Conservation (phyloP, 331 rosid species). For the Malus hybrid region DNA sequence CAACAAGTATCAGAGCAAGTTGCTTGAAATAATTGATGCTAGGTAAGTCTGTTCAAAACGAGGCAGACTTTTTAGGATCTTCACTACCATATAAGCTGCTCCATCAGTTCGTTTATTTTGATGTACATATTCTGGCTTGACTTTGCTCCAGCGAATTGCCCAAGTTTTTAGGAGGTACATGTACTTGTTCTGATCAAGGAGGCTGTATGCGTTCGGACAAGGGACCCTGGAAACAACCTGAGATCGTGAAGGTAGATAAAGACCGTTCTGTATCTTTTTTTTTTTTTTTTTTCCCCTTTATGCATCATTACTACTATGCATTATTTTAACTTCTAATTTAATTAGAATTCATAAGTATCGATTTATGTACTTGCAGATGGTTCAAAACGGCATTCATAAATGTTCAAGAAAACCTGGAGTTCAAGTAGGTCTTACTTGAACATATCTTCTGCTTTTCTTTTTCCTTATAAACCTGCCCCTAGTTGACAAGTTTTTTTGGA, state of each 20-base stretch:
- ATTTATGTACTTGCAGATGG: conserved; percentile 55
- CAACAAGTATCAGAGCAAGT: conserved; percentile 69
- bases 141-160: conserved; percentile 66
- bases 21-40: conserved; percentile 85
- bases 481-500: not conserved
- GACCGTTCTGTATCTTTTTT: not conserved
- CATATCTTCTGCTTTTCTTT: not conserved
- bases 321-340: not conserved
- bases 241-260: conserved; percentile 40
- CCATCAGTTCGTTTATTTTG: not conserved
- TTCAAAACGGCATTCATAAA: conserved; percentile 64
- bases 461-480: not conserved
- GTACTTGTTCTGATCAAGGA: conserved; percentile 75
- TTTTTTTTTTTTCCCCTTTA: not conserved
- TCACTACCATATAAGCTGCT: not conserved
- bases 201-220: conserved; percentile 87
- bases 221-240: conserved; percentile 86
- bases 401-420: conserved; percentile 32
- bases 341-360: not conserved
- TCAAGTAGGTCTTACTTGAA: conserved; percentile 20
- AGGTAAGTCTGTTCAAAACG: conserved; percentile 37
- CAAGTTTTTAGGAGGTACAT: conserved; percentile 78
- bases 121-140: conserved; percentile 7
- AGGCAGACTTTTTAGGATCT: too few relatives aligned
- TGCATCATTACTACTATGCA: not conserved